phyloP scores from a whole-genome alignment of 768 basidiomycete species.

The Leccinum pellstonianum region DNA sequence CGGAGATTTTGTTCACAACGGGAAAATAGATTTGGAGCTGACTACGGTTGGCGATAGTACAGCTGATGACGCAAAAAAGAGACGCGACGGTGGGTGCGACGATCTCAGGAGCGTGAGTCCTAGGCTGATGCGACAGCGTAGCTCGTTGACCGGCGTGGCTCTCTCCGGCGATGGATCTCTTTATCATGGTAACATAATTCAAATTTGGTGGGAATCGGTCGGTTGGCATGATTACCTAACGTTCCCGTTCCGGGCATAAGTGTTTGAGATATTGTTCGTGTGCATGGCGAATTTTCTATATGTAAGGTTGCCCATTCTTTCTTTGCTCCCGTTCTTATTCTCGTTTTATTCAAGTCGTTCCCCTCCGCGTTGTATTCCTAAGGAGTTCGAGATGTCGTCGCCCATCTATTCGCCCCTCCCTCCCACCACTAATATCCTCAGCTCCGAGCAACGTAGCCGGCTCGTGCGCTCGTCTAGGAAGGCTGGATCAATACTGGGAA shows the following conservation, averaged over 20 bases:
- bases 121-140: not conserved
- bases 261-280: conserved; percentile 5
- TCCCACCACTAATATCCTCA: conserved; percentile 35
- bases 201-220: conserved; percentile 6
- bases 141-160: not conserved
- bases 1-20: not conserved
- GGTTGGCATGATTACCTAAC: conserved; percentile 14
- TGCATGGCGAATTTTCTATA: not conserved
- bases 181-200: not conserved
- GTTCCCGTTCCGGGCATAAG: conserved; percentile 16
- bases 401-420: conserved; percentile 26
- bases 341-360: not conserved
- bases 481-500: conserved; percentile 36
- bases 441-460: conserved; percentile 32
- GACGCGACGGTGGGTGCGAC: not conserved
- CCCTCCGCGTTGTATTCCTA: not conserved
- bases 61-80: not conserved
- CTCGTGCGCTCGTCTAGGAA: conserved; percentile 40
- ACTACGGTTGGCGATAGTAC: not conserved
- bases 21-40: not conserved
- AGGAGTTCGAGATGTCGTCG: conserved; percentile 25
- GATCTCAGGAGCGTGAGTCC: not conserved
- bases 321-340: not conserved
- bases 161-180: not conserved
- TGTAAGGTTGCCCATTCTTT: not conserved